Evolutionary conservation across 805 yeast genomes (phyloP).

Genomic region (Monosporozyma aquatica): DNA sequence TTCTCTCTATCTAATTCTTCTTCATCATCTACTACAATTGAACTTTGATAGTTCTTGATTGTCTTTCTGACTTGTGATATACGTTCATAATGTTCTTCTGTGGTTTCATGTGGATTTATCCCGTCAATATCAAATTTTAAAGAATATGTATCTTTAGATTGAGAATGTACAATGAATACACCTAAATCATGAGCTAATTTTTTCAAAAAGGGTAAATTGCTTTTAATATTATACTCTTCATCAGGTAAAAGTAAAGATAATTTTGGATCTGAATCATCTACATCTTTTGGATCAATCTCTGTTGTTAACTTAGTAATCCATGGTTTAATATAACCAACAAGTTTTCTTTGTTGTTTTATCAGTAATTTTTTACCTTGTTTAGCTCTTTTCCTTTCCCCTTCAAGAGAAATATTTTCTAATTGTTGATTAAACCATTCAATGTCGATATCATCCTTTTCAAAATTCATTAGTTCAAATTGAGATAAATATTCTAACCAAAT

Average conservation of each 20-base stretch:
- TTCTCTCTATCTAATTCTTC: conserved; percentile 41
- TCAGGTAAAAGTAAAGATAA: conserved; percentile 23
- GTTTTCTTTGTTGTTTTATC: conserved; percentile 63
- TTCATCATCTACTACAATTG: conserved; percentile 50
- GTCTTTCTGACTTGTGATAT: conserved; percentile 41
- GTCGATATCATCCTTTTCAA: conserved; percentile 76
- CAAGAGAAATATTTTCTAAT: conserved; percentile 65
- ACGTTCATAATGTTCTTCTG: conserved; percentile 53
- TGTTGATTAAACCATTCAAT: conserved; percentile 87
- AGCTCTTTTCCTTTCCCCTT: conserved; percentile 61
- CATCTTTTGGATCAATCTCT: conserved; percentile 18
- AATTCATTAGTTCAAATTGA: conserved; percentile 73
- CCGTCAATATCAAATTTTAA: conserved; percentile 68
- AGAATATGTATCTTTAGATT: conserved; percentile 45
- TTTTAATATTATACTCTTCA: conserved; percentile 32
- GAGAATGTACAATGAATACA: conserved; percentile 55
- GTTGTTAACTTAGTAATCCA: conserved; percentile 36
- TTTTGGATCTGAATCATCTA: conserved; percentile 31
- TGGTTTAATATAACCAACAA: conserved; percentile 49
- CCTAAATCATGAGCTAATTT: conserved; percentile 60
- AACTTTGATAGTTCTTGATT: conserved; percentile 56
- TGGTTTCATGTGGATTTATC: conserved; percentile 54
- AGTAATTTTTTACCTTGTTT: conserved; percentile 56
- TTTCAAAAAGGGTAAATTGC: conserved; percentile 52
- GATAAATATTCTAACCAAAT: conserved; percentile 70